Base-by-base conservation (phyloP, 2,329 filamentous ascomycete genomes). In the Neospermospora avenae region DNA sequence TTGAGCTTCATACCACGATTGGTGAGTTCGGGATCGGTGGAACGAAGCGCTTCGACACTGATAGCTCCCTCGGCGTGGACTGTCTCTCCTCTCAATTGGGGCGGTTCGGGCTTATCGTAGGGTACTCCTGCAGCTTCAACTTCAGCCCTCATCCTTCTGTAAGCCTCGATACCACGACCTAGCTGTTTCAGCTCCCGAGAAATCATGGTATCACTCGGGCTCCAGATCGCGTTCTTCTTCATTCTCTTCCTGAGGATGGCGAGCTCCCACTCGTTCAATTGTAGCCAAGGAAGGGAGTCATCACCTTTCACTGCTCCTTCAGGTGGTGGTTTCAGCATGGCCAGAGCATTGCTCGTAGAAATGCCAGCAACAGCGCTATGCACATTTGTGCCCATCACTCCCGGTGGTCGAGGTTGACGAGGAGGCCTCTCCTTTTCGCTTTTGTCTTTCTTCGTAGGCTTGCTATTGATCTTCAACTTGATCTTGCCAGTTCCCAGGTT, bases 211-310 rank as follows among this genome's bases (percentile, higher is more conserved):
- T 91, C 88, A 64, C 89, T 93, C 0, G 90, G 90, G 2, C 84
- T 86, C 90, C 90, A 95, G 4, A 90, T 87, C 0, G 90, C 88
- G 70, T 95, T 95, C 80, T 95, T 95, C 81, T 95, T 95, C 90
- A 95, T 95, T 18, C 88, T 82, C 75, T 95, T 95, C 62, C 90
- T 80, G 7, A 95, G 79, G 64, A 85, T 82, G 0, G 85, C 85
- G 49, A 89, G 77, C 70, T 89, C 86, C 63, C 83, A 87, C 16
- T 80, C 77, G 6, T 85, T 88, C 39, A 89, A 77, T 67, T 84
- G 84, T 24, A 88, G 76, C 86, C 86, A 89, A 0, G 86, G 86
- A 11, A 83, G 81, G 59, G 87, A 81, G 2, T 77, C 68, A 58
- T 83, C 85, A 28, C 85, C 85, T 14, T 81, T 74, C 1, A 83